Evolutionary conservation across 148 eudicot species (phyloP).

Genomic region (Tetragonia tetragonoides): DNA sequence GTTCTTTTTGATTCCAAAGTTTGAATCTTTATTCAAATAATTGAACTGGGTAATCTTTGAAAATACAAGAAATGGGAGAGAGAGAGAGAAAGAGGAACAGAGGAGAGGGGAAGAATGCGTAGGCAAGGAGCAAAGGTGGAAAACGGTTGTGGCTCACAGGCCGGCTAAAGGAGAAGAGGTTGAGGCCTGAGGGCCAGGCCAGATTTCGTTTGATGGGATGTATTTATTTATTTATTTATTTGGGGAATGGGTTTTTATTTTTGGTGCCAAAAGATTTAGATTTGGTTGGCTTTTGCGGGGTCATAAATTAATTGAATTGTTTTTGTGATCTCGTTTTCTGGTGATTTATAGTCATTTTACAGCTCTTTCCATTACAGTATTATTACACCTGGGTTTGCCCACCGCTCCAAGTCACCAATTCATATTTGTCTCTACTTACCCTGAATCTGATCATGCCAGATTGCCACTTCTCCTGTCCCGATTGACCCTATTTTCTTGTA

Average conservation of each 20-base stretch:
- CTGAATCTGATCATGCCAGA: neutral
- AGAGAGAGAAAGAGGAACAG: neutral
- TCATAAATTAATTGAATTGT: too few species aligned
- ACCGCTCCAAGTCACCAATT: conserved; percentile 10
- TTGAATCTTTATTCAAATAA: conserved; percentile 21
- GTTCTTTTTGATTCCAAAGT: conserved; percentile 1
- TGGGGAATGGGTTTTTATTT: neutral
- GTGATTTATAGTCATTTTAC: neutral
- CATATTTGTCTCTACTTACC: conserved; percentile 12
- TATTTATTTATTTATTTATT: neutral
- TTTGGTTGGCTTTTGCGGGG: neutral
- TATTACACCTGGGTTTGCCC: neutral
- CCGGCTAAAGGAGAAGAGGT: neutral
- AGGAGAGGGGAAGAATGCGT: conserved; percentile 17
- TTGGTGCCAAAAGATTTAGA: neutral
- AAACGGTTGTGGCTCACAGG: conserved; percentile 3
- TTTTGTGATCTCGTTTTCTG: neutral
- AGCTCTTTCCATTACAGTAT: neutral
- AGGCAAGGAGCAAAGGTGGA: conserved; percentile 29
- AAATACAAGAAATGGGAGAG: neutral
- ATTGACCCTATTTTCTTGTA: neutral
- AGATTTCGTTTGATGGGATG: neutral
- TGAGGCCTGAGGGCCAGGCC: neutral
- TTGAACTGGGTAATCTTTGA: neutral
- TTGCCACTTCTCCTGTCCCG: neutral